These are phyloP conservation scores for Podospora sp. DNA, from an alignment of 495 filamentous ascomycete species.

Conservation along the genomic window DNA sequence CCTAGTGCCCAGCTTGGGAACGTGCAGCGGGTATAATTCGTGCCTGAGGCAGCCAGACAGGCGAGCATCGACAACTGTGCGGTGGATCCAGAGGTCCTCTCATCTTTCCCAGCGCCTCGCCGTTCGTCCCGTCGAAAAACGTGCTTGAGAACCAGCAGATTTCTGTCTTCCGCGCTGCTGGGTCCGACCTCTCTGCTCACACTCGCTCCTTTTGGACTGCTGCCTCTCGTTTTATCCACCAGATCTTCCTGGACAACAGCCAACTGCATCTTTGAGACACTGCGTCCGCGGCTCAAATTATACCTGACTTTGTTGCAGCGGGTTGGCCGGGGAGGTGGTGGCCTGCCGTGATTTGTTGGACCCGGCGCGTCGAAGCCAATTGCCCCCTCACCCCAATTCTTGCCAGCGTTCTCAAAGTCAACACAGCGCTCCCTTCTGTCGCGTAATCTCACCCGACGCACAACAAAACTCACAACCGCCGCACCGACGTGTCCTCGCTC, in stretches of 20 bases:
- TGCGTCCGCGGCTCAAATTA: neutral
- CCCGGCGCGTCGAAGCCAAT: constrained; percentile 33
- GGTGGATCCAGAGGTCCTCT: neutral
- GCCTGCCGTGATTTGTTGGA: constrained; percentile 35
- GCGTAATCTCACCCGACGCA: constrained; percentile 27
- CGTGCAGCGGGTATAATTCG: no score
- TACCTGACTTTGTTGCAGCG: constrained; percentile 10
- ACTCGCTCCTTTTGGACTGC: neutral
- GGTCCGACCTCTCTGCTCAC: neutral
- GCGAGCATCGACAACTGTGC: no score
- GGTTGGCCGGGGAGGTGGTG: neutral
- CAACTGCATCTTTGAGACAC: constrained; percentile 7
- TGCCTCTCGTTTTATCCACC: neutral
- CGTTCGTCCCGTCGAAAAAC: neutral
- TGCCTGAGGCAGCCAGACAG: no score
- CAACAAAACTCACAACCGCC: constrained; percentile 26
- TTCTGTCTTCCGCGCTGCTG: constrained; percentile 2
- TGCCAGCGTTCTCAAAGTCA: constrained; percentile 28
- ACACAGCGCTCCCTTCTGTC: constrained; percentile 24
- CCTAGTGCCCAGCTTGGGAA: no score
- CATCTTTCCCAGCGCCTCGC: neutral
- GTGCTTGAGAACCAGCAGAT: neutral
- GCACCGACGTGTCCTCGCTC: constrained; percentile 15
- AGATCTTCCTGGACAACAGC: neutral
- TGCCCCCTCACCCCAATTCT: constrained; percentile 23